Evolutionary conservation across 441 rosid species (phyloP).

Genomic region (Monsonia emarginata): DNA sequence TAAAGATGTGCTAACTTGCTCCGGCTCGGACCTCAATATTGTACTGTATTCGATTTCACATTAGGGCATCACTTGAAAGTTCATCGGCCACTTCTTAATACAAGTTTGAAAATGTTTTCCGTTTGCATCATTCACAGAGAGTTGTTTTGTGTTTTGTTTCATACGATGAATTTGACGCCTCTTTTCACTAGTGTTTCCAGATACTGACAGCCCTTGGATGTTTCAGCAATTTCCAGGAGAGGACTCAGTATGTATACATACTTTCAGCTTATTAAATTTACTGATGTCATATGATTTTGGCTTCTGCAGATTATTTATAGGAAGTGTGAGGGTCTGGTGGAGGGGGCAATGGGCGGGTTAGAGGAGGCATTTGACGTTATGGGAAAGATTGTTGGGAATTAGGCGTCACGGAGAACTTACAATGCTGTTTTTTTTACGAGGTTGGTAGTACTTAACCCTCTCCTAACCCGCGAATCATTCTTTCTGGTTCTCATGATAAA

Average conservation of each 20-base stretch:
- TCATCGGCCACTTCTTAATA: constrained; percentile 7
- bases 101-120: neutral
- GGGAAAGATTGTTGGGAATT: constrained; percentile 45
- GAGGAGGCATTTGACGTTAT: constrained; percentile 52
- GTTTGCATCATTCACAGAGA: neutral
- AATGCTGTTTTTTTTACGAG: constrained; percentile 22
- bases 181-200: neutral
- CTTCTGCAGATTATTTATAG: constrained; percentile 15
- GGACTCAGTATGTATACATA: neutral
- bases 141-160: too few species aligned
- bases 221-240: neutral
- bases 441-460: constrained; percentile 67
- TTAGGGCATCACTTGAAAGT: constrained; percentile 11
- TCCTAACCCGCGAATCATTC: constrained; percentile 69
- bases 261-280: neutral
- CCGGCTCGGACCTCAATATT: constrained; percentile 19
- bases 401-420: constrained; percentile 34
- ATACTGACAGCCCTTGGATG: neutral
- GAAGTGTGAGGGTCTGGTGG: constrained; percentile 25
- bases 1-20: constrained; percentile 9
- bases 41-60: constrained; percentile 16
- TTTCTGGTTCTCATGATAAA: constrained; percentile 43
- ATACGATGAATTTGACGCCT: neutral
- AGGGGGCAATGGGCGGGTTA: constrained; percentile 47
- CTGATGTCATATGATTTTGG: neutral